Base-by-base conservation (phyloP, 805 yeast genomes). In the Debaryomyces castellii region DNA sequence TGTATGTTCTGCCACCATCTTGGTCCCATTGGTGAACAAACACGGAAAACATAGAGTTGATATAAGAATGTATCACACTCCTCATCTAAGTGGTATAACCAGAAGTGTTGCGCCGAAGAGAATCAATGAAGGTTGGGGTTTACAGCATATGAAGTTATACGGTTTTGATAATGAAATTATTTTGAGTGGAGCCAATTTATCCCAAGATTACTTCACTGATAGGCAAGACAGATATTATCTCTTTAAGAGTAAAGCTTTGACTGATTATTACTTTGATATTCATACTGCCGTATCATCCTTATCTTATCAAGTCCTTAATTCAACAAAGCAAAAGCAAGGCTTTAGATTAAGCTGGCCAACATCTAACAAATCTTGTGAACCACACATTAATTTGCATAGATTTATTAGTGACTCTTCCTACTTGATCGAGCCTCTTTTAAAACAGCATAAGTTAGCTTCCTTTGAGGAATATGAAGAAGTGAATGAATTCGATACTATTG, bases 111-210 rank as follows among this genome's bases (percentile, higher is more conserved):
- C 89, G 2, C 99, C 99, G 0, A 84, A 78, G 48, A 76, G 99
- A 51, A 74, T 92, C 51, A 90, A 91, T 64, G 99, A 94, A 67
- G 91, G 95, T 3, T 80, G 77, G 68, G 99, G 99, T 0, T 75
- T 94, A 42, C 99, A 94, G 64, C 99, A 94, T 61, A 94, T 94
- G 98, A 94, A 94, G 63, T 77, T 94, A 23, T 94, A 94, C 63
- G 99, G 99, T 1, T 83, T 91, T 57, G 99, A 94, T 63, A 82
- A 89, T 57, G 96, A 91, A 59, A 81, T 94, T 35, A 78, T 94
- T 16, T 73, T 94, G 25, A 80, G 87, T 14, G 99, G 98, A 5
- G 99, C 99, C 2, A 94, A 94, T 59, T 73, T 94, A 40, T 89
- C 97, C 0, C 73, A 79, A 30, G 99, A 94, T 66, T 94, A 94